These are phyloP conservation scores for Annulohypoxylon stygium DNA, from an alignment of 495 filamentous ascomycete species.

Conservation along the genomic window DNA sequence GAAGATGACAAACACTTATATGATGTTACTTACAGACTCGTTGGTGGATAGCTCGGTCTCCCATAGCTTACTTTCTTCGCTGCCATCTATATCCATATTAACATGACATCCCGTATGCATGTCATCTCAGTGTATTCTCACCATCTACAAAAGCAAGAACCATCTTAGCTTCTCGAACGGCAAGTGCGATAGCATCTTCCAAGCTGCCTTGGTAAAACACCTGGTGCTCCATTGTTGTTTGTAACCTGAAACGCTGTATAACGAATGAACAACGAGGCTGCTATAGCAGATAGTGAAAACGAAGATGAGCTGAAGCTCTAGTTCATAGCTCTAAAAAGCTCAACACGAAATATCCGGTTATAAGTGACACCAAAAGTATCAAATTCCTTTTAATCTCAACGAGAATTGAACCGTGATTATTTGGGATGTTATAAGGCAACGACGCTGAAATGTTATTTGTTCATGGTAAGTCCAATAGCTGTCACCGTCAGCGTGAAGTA, in stretches of 20 bases:
- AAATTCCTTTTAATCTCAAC: too few species aligned
- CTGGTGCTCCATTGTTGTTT: conserved; percentile 30
- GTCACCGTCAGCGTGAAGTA: neutral
- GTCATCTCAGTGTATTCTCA: conserved; percentile 32
- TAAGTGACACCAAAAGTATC: neutral
- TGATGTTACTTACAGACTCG: conserved; percentile 61
- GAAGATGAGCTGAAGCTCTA: neutral
- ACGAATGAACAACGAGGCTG: conserved; percentile 1
- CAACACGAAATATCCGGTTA: neutral
- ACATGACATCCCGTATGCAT: neutral
- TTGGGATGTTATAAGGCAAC: too few species aligned
- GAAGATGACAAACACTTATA: neutral
- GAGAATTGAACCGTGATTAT: too few species aligned
- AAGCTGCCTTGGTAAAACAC: conserved; percentile 87
- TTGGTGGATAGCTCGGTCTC: conserved; percentile 78
- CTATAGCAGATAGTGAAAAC: neutral
- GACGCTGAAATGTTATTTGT: too few species aligned
- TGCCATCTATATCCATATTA: conserved; percentile 64
- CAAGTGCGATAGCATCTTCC: conserved; percentile 80
- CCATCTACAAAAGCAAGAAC: conserved; percentile 66
- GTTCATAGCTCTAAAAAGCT: neutral
- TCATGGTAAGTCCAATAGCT: neutral
- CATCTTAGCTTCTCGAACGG: conserved; percentile 70
- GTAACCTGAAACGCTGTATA: neutral
- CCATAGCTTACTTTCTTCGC: conserved; percentile 76